Percentiles rank a stretch among this genome's conserved stretches.
Conservation (phyloP, 2,329 filamentous ascomycete genomes). For the Dactylellina haptotyla region DNA sequence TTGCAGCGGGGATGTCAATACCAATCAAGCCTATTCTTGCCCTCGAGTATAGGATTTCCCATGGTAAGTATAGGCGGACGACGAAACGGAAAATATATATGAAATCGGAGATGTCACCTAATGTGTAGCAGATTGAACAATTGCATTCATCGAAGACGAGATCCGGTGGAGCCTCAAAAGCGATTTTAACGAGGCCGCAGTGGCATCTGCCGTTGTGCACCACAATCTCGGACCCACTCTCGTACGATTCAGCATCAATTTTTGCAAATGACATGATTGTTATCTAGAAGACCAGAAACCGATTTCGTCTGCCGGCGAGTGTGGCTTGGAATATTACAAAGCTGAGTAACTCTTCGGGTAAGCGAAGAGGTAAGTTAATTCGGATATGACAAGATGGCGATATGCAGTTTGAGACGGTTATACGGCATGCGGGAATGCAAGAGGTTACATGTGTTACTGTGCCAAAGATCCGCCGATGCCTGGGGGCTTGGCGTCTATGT, state of each 20-base stretch:
- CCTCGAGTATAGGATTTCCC: slow-evolving; percentile 7
- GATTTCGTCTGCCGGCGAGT: slow-evolving; percentile 5
- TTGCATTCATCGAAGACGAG: slow-evolving; percentile 50
- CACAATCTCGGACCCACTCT: slow-evolving; percentile 27
- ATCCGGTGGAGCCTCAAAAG: slow-evolving; percentile 48
- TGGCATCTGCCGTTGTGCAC: slow-evolving; percentile 49
- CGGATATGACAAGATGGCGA: slow-evolving; percentile 11
- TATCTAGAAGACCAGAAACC: slow-evolving; percentile 5
- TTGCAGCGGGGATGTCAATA: slow-evolving; percentile 47
- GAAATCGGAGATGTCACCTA: slow-evolving; percentile 48
- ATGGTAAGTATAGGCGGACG: slow-evolving; percentile 32
- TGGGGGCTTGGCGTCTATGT: slow-evolving; percentile 42
- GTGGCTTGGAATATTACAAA: slow-evolving; percentile 7
- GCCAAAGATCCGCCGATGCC: slow-evolving; percentile 25
- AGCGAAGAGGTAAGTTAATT: slow-evolving; percentile 9
- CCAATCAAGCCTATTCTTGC: slow-evolving; percentile 53
- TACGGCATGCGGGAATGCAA: slow-evolving; percentile 31
- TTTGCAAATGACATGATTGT: too few relatives aligned
- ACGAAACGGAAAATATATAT: slow-evolving; percentile 20
- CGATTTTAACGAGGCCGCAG: slow-evolving; percentile 48
- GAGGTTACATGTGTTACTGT: slow-evolving; percentile 2
- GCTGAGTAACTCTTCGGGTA: slow-evolving; percentile 30
- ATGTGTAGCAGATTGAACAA: slow-evolving; percentile 53
- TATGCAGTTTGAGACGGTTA: slow-evolving; percentile 24
- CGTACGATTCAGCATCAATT: slow-evolving; percentile 19